A percentile compares a stretch with the other conserved stretches of the same genome.
Conservation (phyloP, 768 basidiomycete genomes). For the Postia placenta region DNA sequence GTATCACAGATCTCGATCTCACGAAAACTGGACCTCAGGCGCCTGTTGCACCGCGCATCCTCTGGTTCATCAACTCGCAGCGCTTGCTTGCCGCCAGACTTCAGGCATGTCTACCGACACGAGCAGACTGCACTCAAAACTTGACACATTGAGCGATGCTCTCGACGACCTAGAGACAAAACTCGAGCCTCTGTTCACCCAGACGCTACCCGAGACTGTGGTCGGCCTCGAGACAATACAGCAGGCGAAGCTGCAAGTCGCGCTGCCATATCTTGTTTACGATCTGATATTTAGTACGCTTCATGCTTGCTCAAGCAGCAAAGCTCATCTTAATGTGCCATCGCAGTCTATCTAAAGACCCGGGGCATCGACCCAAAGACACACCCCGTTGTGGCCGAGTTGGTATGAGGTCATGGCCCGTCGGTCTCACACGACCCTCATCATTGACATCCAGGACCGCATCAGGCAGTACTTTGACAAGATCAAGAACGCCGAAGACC, state of each 20-base stretch:
- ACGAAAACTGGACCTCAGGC: not conserved
- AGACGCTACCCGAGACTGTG: conserved; percentile 62
- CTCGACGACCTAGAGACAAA: conserved; percentile 64
- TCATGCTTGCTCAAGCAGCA: not conserved
- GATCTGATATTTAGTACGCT: conserved; percentile 79
- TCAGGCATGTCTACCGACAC: conserved; percentile 36
- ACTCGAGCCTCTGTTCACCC: conserved; percentile 61
- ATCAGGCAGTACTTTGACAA: conserved; percentile 80
- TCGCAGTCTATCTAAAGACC: conserved; percentile 73
- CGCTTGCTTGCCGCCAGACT: no score
- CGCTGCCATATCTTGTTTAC: conserved; percentile 77
- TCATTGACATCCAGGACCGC: conserved; percentile 46
- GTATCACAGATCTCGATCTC: conserved; percentile 1
- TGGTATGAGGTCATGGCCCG: conserved; percentile 33
- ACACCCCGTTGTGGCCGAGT: conserved; percentile 71
- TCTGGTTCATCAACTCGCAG: no score
- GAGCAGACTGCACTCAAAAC: conserved; percentile 29
- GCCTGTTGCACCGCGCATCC: no score
- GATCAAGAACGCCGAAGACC: conserved; percentile 68
- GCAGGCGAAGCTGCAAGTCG: conserved; percentile 76
- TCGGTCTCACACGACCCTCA: not conserved
- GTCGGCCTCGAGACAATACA: conserved; percentile 64
- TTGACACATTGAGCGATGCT: conserved; percentile 46
- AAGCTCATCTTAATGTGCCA: not conserved
- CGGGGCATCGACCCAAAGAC: conserved; percentile 74